A percentile compares a stretch with the other conserved stretches of the same genome.
phyloP scores from a whole-genome alignment of 2,329 filamentous ascomycete genomes.

The Colletotrichum cuscutae region DNA sequence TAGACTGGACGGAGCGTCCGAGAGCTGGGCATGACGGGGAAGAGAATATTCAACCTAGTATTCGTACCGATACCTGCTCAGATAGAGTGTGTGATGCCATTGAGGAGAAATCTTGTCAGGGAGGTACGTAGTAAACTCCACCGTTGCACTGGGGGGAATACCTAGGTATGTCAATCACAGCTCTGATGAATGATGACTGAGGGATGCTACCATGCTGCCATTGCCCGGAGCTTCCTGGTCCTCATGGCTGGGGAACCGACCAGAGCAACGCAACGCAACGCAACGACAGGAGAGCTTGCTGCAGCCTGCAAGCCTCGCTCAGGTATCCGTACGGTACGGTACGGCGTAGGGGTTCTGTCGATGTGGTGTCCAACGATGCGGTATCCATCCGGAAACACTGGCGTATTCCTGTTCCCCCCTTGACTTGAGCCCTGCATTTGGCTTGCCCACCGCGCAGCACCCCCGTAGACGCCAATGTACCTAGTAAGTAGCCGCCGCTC shows the following conservation, averaged over 20 bases:
- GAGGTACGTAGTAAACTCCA: constrained; percentile 29
- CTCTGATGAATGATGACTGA: not conserved
- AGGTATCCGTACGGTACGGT: not conserved
- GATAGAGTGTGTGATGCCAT: constrained; percentile 26
- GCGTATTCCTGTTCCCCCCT: not conserved
- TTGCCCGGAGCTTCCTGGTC: not conserved
- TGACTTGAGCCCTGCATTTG: constrained; percentile 11
- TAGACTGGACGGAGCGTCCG: constrained; percentile 27
- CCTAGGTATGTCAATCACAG: not conserved
- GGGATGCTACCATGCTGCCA: not conserved
- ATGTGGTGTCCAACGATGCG: not conserved
- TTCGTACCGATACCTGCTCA: not conserved
- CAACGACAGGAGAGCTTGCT: not conserved
- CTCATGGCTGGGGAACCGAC: not conserved
- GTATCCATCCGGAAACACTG: constrained; percentile 9
- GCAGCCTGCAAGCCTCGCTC: not conserved
- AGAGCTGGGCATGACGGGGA: constrained; percentile 14
- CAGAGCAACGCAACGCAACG: not conserved
- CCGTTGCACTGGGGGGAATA: not conserved
- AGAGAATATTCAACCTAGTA: constrained; percentile 12
- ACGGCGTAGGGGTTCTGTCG: not conserved
- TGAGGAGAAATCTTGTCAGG: constrained; percentile 16
- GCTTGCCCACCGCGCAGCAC: not conserved
- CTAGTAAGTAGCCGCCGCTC: constrained; percentile 27
- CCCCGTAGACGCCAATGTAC: constrained; percentile 5